Percentiles rank a stretch among this genome's conserved stretches.
Evolutionary conservation across 306 rosid species (phyloP).

Genomic region (Cicer judaicum): DNA sequence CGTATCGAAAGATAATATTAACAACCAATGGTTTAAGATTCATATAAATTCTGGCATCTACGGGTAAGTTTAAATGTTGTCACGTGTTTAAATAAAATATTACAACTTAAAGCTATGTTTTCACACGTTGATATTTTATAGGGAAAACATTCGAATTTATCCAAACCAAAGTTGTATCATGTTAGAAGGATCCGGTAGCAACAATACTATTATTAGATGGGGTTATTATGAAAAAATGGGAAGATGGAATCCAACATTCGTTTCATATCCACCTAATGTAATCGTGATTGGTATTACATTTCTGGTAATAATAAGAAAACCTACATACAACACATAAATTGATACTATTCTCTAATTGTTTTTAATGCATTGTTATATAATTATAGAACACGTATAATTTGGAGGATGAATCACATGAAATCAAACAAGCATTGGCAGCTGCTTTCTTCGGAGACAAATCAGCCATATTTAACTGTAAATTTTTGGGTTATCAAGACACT

Average conservation of each 20-base stretch:
- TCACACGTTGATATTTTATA: neutral
- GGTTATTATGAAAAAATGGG: accelerated
- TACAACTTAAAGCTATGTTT: neutral
- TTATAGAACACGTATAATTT: neutral
- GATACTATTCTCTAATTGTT: neutral
- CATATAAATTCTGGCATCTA: slow-evolving; percentile 44
- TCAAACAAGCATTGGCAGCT: slow-evolving; percentile 18
- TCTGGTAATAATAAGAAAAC: slow-evolving; percentile 8
- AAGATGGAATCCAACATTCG: neutral
- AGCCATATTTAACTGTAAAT: neutral
- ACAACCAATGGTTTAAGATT: slow-evolving; percentile 42
- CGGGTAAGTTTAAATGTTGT: slow-evolving; percentile 32
- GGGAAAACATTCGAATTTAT: neutral
- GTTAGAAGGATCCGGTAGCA: neutral
- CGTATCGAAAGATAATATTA: slow-evolving; percentile 19
- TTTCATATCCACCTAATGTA: no score
- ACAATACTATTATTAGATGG: neutral
- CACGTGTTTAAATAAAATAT: neutral
- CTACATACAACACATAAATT: neutral
- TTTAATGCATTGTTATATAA: neutral
- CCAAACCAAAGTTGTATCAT: no score
- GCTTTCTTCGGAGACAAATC: neutral
- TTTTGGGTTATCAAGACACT: slow-evolving; percentile 19
- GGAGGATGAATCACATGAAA: neutral
- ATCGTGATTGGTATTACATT: no score